phyloP scores from a whole-genome alignment of 371 early-diverging fungal genomes.

The Mucor circinelloides region DNA sequence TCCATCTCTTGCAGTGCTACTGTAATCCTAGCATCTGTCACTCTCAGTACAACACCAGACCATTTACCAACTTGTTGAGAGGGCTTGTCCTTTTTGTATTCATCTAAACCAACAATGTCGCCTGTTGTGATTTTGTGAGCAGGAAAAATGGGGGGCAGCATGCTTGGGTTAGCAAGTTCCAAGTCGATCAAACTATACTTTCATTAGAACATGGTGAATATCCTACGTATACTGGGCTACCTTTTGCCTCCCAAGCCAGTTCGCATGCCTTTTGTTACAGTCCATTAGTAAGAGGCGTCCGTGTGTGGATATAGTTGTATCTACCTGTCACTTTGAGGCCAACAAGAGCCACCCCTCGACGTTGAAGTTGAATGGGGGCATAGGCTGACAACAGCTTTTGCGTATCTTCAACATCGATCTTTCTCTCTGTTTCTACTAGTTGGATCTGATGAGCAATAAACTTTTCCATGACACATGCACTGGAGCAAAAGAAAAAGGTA shows the following conservation, averaged over 20 bases:
- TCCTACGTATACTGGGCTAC: constrained; percentile 23
- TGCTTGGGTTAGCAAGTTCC: constrained; percentile 58
- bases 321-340: constrained; percentile 66
- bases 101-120: constrained; percentile 77
- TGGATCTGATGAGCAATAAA: constrained; percentile 57
- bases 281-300: constrained; percentile 20
- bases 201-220: too few relatives aligned
- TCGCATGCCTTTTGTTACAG: constrained; percentile 47
- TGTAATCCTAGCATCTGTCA: constrained; percentile 63
- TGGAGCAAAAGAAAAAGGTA: not conserved
- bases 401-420: constrained; percentile 67
- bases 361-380: constrained; percentile 67
- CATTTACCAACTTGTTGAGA: constrained; percentile 25
- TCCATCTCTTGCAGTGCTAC: constrained; percentile 62
- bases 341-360: constrained; percentile 68
- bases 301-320: not conserved
- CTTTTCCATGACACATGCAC: constrained; percentile 10
- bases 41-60: constrained; percentile 63
- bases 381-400: constrained; percentile 49
- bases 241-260: constrained; percentile 81
- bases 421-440: constrained; percentile 64
- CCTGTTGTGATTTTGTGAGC: constrained; percentile 71
- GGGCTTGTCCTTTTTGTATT: constrained; percentile 56
- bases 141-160: constrained; percentile 60
- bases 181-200: constrained; percentile 61